Percentiles rank a stretch among this genome's conserved stretches.
Conservation (phyloP, 257 asterid genomes). For the Nicotiana tomentosiformis region DNA sequence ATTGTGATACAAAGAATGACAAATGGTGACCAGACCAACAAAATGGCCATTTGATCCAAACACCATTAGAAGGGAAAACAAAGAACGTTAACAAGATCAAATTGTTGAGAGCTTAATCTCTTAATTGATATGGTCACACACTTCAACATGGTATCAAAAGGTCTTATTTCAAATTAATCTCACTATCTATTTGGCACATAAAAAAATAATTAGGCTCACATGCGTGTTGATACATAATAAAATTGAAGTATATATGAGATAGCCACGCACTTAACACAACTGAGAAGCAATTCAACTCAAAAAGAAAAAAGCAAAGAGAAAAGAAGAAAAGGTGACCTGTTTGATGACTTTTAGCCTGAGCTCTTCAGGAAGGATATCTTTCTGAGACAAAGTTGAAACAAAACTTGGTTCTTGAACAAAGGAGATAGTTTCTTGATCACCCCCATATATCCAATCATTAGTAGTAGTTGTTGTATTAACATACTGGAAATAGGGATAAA, state of each 20-base stretch:
- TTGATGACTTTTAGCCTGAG: constrained; percentile 67
- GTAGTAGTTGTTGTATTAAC: constrained; percentile 17
- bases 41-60: background rate
- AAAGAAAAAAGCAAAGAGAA: background rate
- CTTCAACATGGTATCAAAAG: too few species aligned
- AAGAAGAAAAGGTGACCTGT: constrained; percentile 43
- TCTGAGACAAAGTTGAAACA: constrained; percentile 20
- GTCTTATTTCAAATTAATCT: too few species aligned
- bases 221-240: too few species aligned
- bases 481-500: constrained; percentile 56
- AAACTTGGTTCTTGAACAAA: constrained; percentile 16
- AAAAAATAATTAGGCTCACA: too few species aligned
- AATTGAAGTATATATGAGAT: too few species aligned
- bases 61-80: too few species aligned
- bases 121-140: too few species aligned
- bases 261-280: too few species aligned
- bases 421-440: constrained; percentile 41
- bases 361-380: constrained; percentile 54
- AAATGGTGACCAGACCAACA: background rate
- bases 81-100: background rate
- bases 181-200: too few species aligned
- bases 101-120: too few species aligned
- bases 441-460: constrained; percentile 14
- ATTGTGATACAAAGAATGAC: background rate
- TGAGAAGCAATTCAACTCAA: too few species aligned